Percentiles rank a stretch among this genome's conserved stretches.
phyloP scores from a whole-genome alignment of 192 early-diverging fungal species.

The Coemansia sp. region DNA sequence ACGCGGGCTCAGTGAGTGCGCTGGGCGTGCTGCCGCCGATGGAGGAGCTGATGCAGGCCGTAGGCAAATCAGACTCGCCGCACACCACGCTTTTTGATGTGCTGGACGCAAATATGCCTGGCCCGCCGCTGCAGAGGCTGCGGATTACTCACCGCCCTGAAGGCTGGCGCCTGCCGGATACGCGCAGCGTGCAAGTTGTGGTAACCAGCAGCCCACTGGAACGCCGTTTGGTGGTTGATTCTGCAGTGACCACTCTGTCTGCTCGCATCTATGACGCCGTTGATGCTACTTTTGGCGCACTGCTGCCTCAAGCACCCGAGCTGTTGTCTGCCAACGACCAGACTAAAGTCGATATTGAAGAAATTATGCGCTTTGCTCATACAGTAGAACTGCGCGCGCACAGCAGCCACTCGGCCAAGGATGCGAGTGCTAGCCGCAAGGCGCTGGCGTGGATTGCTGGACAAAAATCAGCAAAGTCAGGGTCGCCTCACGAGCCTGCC shows the following conservation, averaged over 20 bases:
- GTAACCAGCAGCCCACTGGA: slow-evolving; percentile 29
- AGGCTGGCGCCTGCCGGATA: slow-evolving; percentile 23
- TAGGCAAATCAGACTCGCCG: slow-evolving; percentile 30
- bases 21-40: slow-evolving; percentile 46
- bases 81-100: slow-evolving; percentile 47
- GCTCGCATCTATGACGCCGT: slow-evolving; percentile 27
- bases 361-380: slow-evolving; percentile 40
- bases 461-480: slow-evolving; percentile 3
- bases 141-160: slow-evolving; percentile 7
- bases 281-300: slow-evolving; percentile 19
- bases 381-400: slow-evolving; percentile 22
- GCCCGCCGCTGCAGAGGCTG: slow-evolving; percentile 26
- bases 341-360: slow-evolving; percentile 33
- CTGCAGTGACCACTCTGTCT: slow-evolving; percentile 42
- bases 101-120: slow-evolving; percentile 14
- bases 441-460: slow-evolving; percentile 38
- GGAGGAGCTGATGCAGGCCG: slow-evolving; percentile 41
- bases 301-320: slow-evolving; percentile 31
- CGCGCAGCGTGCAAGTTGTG: slow-evolving; percentile 24
- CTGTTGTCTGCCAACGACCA: slow-evolving; percentile 23
- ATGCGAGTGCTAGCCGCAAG: background rate
- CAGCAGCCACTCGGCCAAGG: slow-evolving; percentile 2
- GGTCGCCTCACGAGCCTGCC: background rate
- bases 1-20: slow-evolving; percentile 29
- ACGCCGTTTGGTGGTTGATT: slow-evolving; percentile 41